Conservation (phyloP, 192 early-diverging fungal genomes). For the Backusella liffmaniae region DNA sequence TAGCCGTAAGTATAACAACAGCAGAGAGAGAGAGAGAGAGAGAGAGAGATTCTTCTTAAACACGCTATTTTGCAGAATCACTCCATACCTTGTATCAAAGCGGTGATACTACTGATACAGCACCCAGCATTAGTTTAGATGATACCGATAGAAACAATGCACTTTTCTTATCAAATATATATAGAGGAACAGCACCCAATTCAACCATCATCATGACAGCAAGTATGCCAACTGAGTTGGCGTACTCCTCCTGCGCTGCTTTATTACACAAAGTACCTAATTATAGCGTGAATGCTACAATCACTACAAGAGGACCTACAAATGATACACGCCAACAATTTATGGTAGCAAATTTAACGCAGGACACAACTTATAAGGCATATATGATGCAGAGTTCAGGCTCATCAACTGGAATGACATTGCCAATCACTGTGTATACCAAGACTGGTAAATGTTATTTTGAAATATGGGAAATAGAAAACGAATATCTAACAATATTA, state of each 20-base stretch:
- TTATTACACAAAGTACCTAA: slow-evolving; percentile 14
- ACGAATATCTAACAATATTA: background rate
- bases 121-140: slow-evolving; percentile 20
- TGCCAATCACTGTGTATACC: slow-evolving; percentile 31
- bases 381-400: slow-evolving; percentile 33
- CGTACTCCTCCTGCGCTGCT: slow-evolving; percentile 49
- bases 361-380: slow-evolving; percentile 41
- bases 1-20: slow-evolving; percentile 11
- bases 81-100: background rate
- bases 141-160: slow-evolving; percentile 36
- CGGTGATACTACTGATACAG: background rate
- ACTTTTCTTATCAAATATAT: slow-evolving; percentile 31
- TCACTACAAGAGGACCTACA: slow-evolving; percentile 36
- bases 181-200: slow-evolving; percentile 16
- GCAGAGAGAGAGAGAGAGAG: background rate
- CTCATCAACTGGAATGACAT: background rate
- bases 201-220: slow-evolving; percentile 23
- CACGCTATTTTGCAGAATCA: background rate
- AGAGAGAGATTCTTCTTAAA: too few relatives aligned
- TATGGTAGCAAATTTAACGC: slow-evolving; percentile 34
- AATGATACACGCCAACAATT: slow-evolving; percentile 35
- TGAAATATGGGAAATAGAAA: background rate
- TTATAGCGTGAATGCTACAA: slow-evolving; percentile 31
- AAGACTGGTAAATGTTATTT: slow-evolving; percentile 24
- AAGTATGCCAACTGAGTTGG: slow-evolving; percentile 33